A percentile compares a stretch with the other conserved stretches of the same genome.
Evolutionary conservation across 1,284 basidiomycete genomes (phyloP).

Genomic region (Tausonia pullulans): DNA sequence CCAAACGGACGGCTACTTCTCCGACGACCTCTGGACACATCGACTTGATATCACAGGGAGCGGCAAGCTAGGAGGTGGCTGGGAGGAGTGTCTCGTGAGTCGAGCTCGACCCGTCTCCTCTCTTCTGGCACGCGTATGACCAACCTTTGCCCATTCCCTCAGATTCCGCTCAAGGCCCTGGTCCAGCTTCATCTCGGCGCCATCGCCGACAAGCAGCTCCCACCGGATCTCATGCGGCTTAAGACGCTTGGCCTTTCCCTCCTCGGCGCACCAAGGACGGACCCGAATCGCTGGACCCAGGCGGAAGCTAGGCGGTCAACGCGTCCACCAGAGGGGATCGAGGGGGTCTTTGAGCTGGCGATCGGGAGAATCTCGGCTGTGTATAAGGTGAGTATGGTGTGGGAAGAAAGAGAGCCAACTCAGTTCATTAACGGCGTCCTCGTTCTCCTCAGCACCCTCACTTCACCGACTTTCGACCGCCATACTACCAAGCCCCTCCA

Average conservation of each 20-base stretch:
- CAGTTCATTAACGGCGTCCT: background rate
- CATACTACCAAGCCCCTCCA: background rate
- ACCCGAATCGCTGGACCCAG: background rate
- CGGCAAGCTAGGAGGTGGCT: conserved; percentile 11
- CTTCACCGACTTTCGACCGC: background rate
- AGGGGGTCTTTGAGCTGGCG: background rate
- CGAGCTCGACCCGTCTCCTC: background rate
- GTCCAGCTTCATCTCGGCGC: background rate
- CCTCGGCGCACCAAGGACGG: background rate
- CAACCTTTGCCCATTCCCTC: background rate
- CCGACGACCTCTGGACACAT: conserved; percentile 1
- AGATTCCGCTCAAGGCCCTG: conserved; percentile 3
- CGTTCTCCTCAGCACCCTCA: background rate
- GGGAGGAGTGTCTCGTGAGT: conserved; percentile 16
- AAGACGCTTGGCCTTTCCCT: conserved; percentile 15
- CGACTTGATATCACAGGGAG: conserved; percentile 12
- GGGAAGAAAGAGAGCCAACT: background rate
- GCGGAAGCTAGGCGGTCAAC: background rate
- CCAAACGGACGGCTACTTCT: background rate
- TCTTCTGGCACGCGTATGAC: background rate
- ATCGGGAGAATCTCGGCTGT: background rate
- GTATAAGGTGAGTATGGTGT: background rate
- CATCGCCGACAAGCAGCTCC: background rate
- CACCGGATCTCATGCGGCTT: background rate
- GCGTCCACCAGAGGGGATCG: background rate